A percentile compares a stretch with the other conserved stretches of the same genome.
Evolutionary conservation across 1,139 yeast species (phyloP).

Genomic region (Lodderomyces pseudojiufengensis): DNA sequence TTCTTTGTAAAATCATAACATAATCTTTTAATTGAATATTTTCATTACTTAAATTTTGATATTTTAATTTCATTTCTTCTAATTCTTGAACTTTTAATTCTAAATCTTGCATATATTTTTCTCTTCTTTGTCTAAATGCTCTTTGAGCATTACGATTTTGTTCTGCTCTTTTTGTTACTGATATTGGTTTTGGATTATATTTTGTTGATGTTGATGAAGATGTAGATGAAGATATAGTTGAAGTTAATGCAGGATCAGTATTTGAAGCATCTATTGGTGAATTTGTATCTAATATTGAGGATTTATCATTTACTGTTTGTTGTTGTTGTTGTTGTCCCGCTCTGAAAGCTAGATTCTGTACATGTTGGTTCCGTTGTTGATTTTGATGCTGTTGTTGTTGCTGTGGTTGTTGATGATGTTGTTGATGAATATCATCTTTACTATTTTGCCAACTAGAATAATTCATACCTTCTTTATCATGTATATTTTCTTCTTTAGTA

Average conservation of each 20-base stretch:
- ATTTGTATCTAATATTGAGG: background rate
- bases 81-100: conserved; percentile 67
- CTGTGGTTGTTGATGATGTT: conserved; percentile 7
- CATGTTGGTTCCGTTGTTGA: conserved; percentile 65
- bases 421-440: conserved; percentile 7
- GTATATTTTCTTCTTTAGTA: too few relatives aligned
- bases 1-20: conserved; percentile 64
- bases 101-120: conserved; percentile 69
- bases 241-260: conserved; percentile 4
- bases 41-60: conserved; percentile 63
- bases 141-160: conserved; percentile 88
- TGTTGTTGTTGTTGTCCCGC: background rate
- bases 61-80: conserved; percentile 54
- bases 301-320: conserved; percentile 1
- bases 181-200: conserved; percentile 35
- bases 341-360: background rate
- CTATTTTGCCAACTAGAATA: conserved; percentile 6
- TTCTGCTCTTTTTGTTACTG: conserved; percentile 76
- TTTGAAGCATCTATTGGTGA: conserved; percentile 1
- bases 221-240: conserved; percentile 1
- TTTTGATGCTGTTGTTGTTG: conserved; percentile 4
- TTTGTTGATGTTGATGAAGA: conserved; percentile 9
- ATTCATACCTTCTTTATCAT: too few relatives aligned
- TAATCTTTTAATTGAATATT: conserved; percentile 72
- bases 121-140: conserved; percentile 81